Conservation (phyloP, 2,329 filamentous ascomycete species). For the Claviceps purpurea region DNA sequence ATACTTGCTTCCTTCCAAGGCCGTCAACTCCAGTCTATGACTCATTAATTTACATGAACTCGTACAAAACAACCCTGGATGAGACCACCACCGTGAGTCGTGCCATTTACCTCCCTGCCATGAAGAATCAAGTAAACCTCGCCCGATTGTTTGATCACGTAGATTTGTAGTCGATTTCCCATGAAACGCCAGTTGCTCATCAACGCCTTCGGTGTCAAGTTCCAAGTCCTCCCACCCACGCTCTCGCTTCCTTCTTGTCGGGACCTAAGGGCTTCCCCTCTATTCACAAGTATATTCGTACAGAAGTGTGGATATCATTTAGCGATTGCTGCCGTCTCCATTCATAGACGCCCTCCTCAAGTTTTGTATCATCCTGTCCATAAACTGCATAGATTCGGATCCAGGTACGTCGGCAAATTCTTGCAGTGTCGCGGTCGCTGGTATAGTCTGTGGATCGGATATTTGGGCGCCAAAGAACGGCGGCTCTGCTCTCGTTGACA, state of each 20-base stretch:
- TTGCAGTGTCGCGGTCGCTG: conserved; percentile 7
- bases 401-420: conserved; percentile 29
- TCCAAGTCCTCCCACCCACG: neutral
- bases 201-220: neutral
- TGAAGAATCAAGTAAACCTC: neutral
- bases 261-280: neutral
- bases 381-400: conserved; percentile 31
- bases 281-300: neutral
- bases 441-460: neutral
- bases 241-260: neutral
- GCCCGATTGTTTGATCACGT: neutral
- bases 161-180: neutral
- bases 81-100: neutral
- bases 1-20: neutral
- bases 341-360: conserved; percentile 26
- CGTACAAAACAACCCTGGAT: neutral
- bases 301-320: neutral
- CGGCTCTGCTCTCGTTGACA: neutral
- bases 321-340: neutral
- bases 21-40: neutral
- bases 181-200: neutral
- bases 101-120: neutral
- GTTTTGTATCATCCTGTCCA: conserved; percentile 40
- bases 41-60: neutral
- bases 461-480: neutral